These are phyloP conservation scores for Colletotrichum aenigma DNA, from an alignment of 2,329 filamentous ascomycete species.

Conservation along the genomic window DNA sequence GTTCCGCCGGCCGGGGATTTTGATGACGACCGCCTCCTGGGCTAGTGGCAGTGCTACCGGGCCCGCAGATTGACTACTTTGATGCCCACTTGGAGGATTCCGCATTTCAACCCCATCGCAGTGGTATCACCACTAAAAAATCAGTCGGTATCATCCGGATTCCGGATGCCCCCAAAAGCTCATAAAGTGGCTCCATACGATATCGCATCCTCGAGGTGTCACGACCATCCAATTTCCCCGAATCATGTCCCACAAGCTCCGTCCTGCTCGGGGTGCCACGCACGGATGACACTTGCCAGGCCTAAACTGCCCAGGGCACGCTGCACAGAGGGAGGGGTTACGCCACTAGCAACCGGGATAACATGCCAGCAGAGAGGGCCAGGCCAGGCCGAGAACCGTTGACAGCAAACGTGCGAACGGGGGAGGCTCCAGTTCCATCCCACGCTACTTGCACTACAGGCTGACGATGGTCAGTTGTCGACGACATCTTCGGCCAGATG, in stretches of 20 bases:
- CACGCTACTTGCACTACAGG: neutral
- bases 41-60: constrained; percentile 12
- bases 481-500: constrained; percentile 6
- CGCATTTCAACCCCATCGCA: neutral
- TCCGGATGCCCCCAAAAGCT: constrained; percentile 12
- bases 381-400: constrained; percentile 10
- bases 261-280: neutral
- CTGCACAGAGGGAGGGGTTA: neutral
- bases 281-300: constrained; percentile 12
- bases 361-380: constrained; percentile 1
- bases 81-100: neutral
- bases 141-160: constrained; percentile 18
- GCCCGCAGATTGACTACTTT: constrained; percentile 7
- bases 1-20: constrained; percentile 12
- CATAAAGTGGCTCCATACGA: neutral
- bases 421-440: neutral
- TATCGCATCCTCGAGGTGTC: constrained; percentile 3
- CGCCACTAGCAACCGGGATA: neutral
- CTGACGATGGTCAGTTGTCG: neutral
- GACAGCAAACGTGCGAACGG: neutral
- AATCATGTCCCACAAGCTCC: constrained; percentile 19
- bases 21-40: constrained; percentile 15
- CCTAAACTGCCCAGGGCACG: neutral
- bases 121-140: neutral
- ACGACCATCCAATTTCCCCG: constrained; percentile 17